A percentile compares a stretch with the other conserved stretches of the same genome.
These are phyloP conservation scores for Coemansia sp. DNA, from an alignment of 192 early-diverging fungal genomes.

Conservation along the genomic window DNA sequence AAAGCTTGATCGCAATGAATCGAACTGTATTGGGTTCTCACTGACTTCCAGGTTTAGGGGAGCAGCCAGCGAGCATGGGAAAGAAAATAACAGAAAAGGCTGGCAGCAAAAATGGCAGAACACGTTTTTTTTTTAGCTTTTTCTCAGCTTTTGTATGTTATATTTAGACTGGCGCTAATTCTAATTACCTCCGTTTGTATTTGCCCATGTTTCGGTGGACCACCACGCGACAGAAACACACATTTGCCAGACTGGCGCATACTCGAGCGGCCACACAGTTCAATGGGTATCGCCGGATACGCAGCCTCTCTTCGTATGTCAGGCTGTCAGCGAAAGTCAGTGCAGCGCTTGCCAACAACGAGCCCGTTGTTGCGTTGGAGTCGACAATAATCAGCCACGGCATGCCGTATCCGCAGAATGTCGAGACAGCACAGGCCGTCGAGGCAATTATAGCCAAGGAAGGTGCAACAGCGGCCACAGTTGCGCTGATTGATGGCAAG, in stretches of 20 bases:
- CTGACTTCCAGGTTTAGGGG: not conserved
- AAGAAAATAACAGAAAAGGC: no score
- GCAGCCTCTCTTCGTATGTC: not conserved
- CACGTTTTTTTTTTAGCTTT: not conserved
- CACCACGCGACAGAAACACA: not conserved
- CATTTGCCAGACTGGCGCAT: not conserved
- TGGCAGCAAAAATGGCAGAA: not conserved
- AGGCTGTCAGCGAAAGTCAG: slow-evolving; percentile 29
- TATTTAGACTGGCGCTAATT: no score
- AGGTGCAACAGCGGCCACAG: slow-evolving; percentile 83
- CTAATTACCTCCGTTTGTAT: not conserved
- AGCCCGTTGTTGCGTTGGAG: slow-evolving; percentile 88
- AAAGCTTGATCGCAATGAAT: not conserved
- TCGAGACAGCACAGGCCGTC: slow-evolving; percentile 79
- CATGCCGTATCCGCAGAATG: slow-evolving; percentile 93
- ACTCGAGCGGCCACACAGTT: not conserved
- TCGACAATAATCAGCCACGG: slow-evolving; percentile 96
- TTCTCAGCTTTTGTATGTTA: not conserved
- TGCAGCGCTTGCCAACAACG: slow-evolving; percentile 60
- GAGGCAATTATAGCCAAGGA: slow-evolving; percentile 72
- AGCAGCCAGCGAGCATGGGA: no score
- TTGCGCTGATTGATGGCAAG: slow-evolving; percentile 84
- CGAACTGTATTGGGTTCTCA: not conserved
- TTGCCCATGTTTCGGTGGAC: not conserved
- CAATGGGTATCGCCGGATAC: not conserved